These are phyloP conservation scores for Leccinum arenicola DNA, from an alignment of 768 basidiomycete genomes.

Conservation along the genomic window DNA sequence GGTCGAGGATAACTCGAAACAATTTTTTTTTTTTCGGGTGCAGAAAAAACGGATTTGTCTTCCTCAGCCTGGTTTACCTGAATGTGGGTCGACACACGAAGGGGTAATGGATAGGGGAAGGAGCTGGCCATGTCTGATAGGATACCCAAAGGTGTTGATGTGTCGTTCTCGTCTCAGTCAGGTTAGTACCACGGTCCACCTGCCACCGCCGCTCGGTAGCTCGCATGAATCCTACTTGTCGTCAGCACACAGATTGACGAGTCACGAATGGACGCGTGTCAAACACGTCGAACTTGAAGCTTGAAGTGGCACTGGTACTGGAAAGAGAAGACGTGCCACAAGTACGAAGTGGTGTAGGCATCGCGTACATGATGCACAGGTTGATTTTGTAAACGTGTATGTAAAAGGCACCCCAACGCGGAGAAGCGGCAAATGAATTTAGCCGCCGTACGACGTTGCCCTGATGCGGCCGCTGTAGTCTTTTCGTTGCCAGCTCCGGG, in stretches of 20 bases:
- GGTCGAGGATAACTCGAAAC: too few relatives aligned
- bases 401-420: not conserved
- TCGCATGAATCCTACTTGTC: not conserved
- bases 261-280: not conserved
- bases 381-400: not conserved
- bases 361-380: not conserved
- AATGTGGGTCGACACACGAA: too few relatives aligned
- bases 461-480: not conserved
- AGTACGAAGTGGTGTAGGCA: not conserved
- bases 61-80: too few relatives aligned
- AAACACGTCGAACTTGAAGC: not conserved
- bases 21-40: too few relatives aligned
- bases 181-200: too few relatives aligned
- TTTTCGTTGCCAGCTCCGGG: not conserved
- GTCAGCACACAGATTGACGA: not conserved
- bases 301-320: not conserved
- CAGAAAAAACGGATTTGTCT: too few relatives aligned
- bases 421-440: not conserved
- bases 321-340: not conserved
- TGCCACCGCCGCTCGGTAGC: not conserved
- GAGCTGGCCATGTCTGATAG: too few relatives aligned
- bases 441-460: not conserved
- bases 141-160: too few relatives aligned
- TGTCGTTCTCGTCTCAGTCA: too few relatives aligned
- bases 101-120: too few relatives aligned